These are phyloP conservation scores for Voacanga thouarsii DNA, from an alignment of 257 asterid genomes.

Conservation along the genomic window DNA sequence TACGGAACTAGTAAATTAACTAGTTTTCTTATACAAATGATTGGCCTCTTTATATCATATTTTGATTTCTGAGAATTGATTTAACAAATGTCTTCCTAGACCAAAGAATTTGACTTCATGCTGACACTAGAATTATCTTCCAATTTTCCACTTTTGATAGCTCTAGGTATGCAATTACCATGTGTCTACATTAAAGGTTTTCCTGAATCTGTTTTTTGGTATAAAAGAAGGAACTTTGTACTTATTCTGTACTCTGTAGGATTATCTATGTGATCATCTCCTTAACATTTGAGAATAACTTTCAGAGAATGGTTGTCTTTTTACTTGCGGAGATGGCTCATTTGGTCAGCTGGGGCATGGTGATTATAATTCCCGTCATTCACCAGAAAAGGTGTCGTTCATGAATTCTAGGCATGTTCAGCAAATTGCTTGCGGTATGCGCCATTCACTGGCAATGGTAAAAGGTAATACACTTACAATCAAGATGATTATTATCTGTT, in stretches of 20 bases:
- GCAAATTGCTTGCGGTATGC: slow-evolving; percentile 93
- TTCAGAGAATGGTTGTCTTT: slow-evolving; percentile 60
- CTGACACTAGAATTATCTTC: neutral
- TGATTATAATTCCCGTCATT: slow-evolving; percentile 45
- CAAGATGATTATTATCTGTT: neutral
- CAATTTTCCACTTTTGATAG: neutral
- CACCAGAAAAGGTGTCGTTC: slow-evolving; percentile 45
- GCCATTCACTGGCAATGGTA: slow-evolving; percentile 72
- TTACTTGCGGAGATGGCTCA: slow-evolving; percentile 92
- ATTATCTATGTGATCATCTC: neutral
- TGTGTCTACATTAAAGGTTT: neutral
- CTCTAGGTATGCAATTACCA: neutral
- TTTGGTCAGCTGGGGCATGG: slow-evolving; percentile 95
- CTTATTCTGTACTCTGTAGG: neutral
- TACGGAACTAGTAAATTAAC: neutral
- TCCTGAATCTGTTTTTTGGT: neutral
- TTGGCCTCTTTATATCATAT: neutral
- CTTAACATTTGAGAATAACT: slow-evolving; percentile 1
- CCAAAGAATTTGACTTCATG: neutral
- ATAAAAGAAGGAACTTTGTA: neutral
- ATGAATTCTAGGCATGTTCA: slow-evolving; percentile 45
- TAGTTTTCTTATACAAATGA: neutral
- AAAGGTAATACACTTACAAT: slow-evolving; percentile 47
- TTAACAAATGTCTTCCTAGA: neutral
- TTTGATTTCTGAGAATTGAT: neutral